These are phyloP conservation scores for Ceratocystis eucalypticola DNA, from an alignment of 2,329 filamentous ascomycete genomes.

Conservation along the genomic window DNA sequence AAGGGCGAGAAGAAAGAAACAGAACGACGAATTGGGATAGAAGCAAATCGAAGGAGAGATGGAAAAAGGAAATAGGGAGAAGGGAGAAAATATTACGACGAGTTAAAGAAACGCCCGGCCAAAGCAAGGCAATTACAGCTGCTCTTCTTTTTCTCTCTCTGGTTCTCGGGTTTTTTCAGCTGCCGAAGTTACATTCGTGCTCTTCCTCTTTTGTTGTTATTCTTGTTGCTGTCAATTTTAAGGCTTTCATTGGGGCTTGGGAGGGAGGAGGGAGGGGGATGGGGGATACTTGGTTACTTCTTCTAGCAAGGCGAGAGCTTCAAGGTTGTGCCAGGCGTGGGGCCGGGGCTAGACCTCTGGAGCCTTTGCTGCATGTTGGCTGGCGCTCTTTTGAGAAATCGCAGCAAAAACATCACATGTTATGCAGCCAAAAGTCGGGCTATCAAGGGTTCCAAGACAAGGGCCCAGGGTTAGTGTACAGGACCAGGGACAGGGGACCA, in stretches of 20 bases:
- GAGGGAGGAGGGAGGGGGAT: too few species aligned
- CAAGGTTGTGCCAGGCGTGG: not conserved
- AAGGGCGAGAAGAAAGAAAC: not conserved
- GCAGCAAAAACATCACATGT: slow-evolving; percentile 5
- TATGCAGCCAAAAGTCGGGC: not conserved
- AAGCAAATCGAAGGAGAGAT: not conserved
- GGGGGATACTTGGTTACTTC: not conserved
- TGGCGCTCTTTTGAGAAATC: not conserved
- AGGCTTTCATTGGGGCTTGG: not conserved
- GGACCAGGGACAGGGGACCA: not conserved
- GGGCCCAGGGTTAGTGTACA: not conserved
- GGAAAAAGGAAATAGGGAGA: not conserved
- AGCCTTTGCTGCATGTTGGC: not conserved
- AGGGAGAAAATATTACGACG: not conserved
- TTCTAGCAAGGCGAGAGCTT: not conserved
- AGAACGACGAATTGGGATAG: not conserved
- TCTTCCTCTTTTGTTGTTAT: not conserved
- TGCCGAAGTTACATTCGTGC: not conserved
- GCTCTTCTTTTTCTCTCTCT: not conserved
- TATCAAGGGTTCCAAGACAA: not conserved
- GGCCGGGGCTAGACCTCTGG: not conserved
- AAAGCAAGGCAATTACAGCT: not conserved
- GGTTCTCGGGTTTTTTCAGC: not conserved
- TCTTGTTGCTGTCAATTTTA: not conserved
- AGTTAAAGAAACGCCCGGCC: not conserved